Conservation (phyloP, 495 filamentous ascomycete species). For the Niebla homalea region DNA sequence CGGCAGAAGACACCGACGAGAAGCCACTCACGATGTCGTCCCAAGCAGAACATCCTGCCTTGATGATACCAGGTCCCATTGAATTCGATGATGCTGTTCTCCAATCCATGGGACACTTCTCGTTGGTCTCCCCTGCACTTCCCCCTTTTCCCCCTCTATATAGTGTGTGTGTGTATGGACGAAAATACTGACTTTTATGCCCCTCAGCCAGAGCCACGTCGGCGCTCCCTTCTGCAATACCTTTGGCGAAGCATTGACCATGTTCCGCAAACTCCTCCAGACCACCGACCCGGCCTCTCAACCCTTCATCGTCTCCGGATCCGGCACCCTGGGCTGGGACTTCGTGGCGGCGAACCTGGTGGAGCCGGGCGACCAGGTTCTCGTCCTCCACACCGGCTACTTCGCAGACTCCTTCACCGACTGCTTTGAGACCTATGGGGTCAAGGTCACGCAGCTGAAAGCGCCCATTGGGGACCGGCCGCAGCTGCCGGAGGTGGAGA, state of each 20-base stretch:
- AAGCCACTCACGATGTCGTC: constrained; percentile 51
- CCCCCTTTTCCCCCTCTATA: background rate
- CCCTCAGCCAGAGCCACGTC: constrained; percentile 79
- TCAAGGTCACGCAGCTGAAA: constrained; percentile 75
- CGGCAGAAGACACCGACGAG: constrained; percentile 3
- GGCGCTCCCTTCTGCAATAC: constrained; percentile 72
- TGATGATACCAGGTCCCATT: constrained; percentile 93
- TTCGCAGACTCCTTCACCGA: constrained; percentile 92
- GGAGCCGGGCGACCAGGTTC: constrained; percentile 75
- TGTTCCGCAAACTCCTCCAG: constrained; percentile 88
- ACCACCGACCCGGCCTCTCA: constrained; percentile 69
- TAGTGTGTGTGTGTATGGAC: background rate
- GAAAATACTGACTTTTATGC: background rate
- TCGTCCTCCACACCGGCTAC: constrained; percentile 92
- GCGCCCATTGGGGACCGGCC: constrained; percentile 80
- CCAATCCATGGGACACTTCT: constrained; percentile 88
- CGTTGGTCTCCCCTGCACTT: constrained; percentile 39
- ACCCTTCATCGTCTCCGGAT: constrained; percentile 86
- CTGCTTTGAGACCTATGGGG: constrained; percentile 83
- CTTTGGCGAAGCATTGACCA: constrained; percentile 78
- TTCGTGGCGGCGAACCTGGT: constrained; percentile 80
- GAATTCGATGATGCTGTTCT: constrained; percentile 98
- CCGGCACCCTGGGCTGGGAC: constrained; percentile 94
- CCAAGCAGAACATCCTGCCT: constrained; percentile 65
- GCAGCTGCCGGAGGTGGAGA: constrained; percentile 74